phyloP scores from a whole-genome alignment of 305 asterid genomes.

The Rubia tinctorum region DNA sequence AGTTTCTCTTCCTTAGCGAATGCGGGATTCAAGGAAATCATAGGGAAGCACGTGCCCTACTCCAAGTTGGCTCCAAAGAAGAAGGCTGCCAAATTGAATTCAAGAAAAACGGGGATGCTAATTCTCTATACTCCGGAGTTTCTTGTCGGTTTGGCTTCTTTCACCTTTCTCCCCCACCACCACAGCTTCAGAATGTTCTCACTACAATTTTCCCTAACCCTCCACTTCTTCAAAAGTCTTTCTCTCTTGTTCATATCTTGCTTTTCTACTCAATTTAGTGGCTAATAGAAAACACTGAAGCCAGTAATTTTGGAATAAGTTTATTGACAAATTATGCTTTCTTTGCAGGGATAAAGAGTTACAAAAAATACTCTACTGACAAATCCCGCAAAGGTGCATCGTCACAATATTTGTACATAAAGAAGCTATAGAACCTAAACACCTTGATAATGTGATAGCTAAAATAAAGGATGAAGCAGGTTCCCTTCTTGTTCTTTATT shows the following conservation, averaged over 20 bases:
- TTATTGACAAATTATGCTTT: background rate
- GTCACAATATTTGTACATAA: background rate
- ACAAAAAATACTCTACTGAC: background rate
- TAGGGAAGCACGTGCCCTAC: slow-evolving; percentile 53
- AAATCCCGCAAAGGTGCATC: background rate
- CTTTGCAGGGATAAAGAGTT: background rate
- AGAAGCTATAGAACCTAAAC: background rate
- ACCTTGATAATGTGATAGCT: too few relatives aligned
- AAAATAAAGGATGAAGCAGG: background rate
- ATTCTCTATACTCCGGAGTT: slow-evolving; percentile 33
- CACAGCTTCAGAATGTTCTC: slow-evolving; percentile 28
- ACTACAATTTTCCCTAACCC: slow-evolving; percentile 26
- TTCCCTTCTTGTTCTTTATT: background rate
- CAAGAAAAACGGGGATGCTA: slow-evolving; percentile 38
- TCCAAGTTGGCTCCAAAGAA: slow-evolving; percentile 39
- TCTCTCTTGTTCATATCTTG: too few relatives aligned
- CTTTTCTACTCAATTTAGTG: too few relatives aligned
- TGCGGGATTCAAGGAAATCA: slow-evolving; percentile 51
- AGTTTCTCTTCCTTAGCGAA: slow-evolving; percentile 32
- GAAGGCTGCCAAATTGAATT: slow-evolving; percentile 20
- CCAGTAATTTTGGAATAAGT: too few relatives aligned
- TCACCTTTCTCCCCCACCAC: slow-evolving; percentile 21
- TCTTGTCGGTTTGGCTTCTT: slow-evolving; percentile 30
- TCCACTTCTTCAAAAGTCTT: slow-evolving; percentile 44
- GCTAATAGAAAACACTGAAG: too few relatives aligned